These are phyloP conservation scores for Fusarium piperis DNA, from an alignment of 2,329 filamentous ascomycete genomes.

Conservation along the genomic window DNA sequence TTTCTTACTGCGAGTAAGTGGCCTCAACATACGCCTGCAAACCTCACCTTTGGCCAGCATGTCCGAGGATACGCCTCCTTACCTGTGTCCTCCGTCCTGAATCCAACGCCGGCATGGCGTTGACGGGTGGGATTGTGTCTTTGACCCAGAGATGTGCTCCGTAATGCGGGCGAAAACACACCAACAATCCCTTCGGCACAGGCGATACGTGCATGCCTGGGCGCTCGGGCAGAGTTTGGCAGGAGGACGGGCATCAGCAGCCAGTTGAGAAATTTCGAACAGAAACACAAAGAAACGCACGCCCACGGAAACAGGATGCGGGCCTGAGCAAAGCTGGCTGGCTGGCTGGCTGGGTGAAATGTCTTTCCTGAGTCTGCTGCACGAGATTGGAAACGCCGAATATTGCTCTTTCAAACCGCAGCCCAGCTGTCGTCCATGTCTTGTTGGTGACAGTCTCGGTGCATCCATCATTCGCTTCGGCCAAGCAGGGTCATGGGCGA, in stretches of 20 bases:
- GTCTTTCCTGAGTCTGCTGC: slow-evolving; percentile 23
- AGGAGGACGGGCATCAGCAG: slow-evolving; percentile 5
- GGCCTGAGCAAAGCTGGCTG: background rate
- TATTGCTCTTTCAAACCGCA: slow-evolving; percentile 11
- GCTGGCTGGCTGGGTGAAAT: slow-evolving; percentile 23
- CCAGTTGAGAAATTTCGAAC: slow-evolving; percentile 3
- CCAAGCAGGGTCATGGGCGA: slow-evolving; percentile 25
- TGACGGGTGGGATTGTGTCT: slow-evolving; percentile 1
- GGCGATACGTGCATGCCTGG: slow-evolving; percentile 8
- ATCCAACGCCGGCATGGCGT: slow-evolving; percentile 17
- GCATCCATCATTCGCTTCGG: slow-evolving; percentile 23
- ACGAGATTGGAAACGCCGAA: slow-evolving; percentile 19
- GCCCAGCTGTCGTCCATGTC: slow-evolving; percentile 22
- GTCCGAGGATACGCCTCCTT: slow-evolving; percentile 12
- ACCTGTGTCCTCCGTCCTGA: background rate
- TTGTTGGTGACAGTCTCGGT: slow-evolving; percentile 9
- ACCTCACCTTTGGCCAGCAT: slow-evolving; percentile 9
- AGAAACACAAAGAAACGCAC: slow-evolving; percentile 13
- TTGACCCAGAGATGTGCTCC: background rate
- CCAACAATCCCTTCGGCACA: background rate
- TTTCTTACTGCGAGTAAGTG: slow-evolving; percentile 16
- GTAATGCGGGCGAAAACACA: background rate
- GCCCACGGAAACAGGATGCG: slow-evolving; percentile 14
- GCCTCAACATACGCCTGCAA: background rate
- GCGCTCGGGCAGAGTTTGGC: background rate